Base-by-base conservation (phyloP, 2,329 filamentous ascomycete species). In the Neobulgaria alba region DNA sequence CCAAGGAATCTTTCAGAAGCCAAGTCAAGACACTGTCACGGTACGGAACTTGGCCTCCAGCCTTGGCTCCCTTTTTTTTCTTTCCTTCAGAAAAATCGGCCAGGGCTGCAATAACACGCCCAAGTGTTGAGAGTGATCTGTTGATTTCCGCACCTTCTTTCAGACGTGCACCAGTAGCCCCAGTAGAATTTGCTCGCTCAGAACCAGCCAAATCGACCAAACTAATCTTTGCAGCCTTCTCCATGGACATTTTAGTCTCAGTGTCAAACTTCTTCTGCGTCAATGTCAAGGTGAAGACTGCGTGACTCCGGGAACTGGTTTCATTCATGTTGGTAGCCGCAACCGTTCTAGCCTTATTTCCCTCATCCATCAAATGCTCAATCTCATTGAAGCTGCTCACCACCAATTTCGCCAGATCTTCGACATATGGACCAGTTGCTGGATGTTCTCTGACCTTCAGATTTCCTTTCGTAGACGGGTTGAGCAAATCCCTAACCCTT, bases 241-340 rank as follows among this genome's bases (percentile, higher is more conserved):
- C 93, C 56, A 90, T 85, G 55, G 89, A 87, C 89, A 98, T 93
- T 51, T 88, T 93, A 0, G 92, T 95, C 61, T 95, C 88, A 2
- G 76, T 68, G 59, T 98, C 92, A 59, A 84, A 83, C 46, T 85
- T 80, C 63, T 95, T 96, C 62, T 98, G 92, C 0, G 88, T 95
- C 34, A 98, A 70, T 57, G 90, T 96, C 39, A 98, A 71, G 15
- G 93, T 98, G 61, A 98, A 98, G 38, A 98, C 93, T 30, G 92
- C 92, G 63, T 98, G 92, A 61, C 90, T 96, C 70, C 92, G 82
- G 75, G 88, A 95, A 45, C 88, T 95, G 0, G 93, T 98, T 65
- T 96, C 92, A 71, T 98, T 98, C 92, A 98, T 98, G 73, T 96
- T 98, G 29, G 92, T 98, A 5, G 92, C 92, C 3, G 92, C 92